Evolutionary conservation across 2,329 filamentous ascomycete genomes (phyloP), one percentile per base, ranked within the genome.

Genomic region (Cordyceps militaris): DNA sequence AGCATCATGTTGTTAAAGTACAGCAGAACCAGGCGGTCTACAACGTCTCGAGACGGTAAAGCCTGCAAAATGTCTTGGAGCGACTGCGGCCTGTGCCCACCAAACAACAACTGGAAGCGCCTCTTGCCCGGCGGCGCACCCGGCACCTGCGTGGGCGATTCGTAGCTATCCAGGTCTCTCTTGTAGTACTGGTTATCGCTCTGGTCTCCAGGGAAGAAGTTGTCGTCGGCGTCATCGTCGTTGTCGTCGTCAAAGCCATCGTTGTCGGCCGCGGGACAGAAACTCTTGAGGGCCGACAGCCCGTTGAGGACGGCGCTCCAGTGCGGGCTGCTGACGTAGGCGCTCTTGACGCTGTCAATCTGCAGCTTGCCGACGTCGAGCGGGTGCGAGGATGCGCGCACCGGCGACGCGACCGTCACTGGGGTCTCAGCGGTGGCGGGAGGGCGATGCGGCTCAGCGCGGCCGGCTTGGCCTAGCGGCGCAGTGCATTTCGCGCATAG

Each of bases 241-340:
- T 26, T 43, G 19, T 30, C 34, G 3, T 56, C 32, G 26, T 6
- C 28, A 1, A 21, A 42, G 11, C 1, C 23, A 6, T 1, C 43
- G 5, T 5, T 19, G 11, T 10, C 30, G 16, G 53, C n/a, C 8
- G 53, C 16, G 10, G 36, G 36, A 34, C 55, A 57, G 36, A 57
- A 21, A 21, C n/a, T 28, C 36, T 44, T 49, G 36, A 57, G 55
- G 19, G 44, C 47, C 3, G 55, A 57, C 5, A 57, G 44, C 9
- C 47, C 55, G 38, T 38, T 46, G 4, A 57, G 47, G 23, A 57
- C 55, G 46, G 55, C 55, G 28, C 46, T 50, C 55, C 55, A 57
- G 30, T 57, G 55, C 34, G 55, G 46, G 21, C 55, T 51, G 38
- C 55, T 51, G 46, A 57, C 55, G 38, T 57, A 57, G 34, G 47